Conservation (phyloP, 2,329 filamentous ascomycete species). For the Aspergillus caelatus region DNA sequence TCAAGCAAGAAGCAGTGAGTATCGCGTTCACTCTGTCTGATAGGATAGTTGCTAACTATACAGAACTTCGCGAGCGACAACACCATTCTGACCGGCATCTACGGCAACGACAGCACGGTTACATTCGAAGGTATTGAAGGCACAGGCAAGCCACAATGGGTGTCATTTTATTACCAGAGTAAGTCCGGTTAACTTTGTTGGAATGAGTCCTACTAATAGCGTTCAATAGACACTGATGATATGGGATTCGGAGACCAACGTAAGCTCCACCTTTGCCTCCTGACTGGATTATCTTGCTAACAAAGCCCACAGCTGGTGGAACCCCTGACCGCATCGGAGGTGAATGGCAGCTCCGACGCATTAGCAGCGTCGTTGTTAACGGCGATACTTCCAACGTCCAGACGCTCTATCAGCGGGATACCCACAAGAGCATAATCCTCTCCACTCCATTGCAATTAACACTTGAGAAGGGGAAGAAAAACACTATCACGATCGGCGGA, state of each 20-base stretch:
- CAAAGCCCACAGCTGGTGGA: slow-evolving; percentile 46
- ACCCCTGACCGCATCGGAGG: slow-evolving; percentile 63
- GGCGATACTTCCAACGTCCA: slow-evolving; percentile 52
- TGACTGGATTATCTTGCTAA: background rate
- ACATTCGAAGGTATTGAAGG: slow-evolving; percentile 55
- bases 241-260: slow-evolving; percentile 31
- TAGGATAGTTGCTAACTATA: background rate
- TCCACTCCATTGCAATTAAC: slow-evolving; percentile 60
- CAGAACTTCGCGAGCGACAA: slow-evolving; percentile 52
- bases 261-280: slow-evolving; percentile 5
- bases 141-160: slow-evolving; percentile 57
- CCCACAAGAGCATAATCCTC: slow-evolving; percentile 62
- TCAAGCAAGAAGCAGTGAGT: slow-evolving; percentile 56
- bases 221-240: slow-evolving; percentile 24
- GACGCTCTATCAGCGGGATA: slow-evolving; percentile 58
- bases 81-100: slow-evolving; percentile 55
- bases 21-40: background rate
- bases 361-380: slow-evolving; percentile 64
- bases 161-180: slow-evolving; percentile 61
- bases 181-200: background rate
- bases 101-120: slow-evolving; percentile 58
- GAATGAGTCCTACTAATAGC: background rate
- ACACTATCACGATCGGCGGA: slow-evolving; percentile 62
- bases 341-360: slow-evolving; percentile 61
- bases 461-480: slow-evolving; percentile 54